Base-by-base conservation (phyloP, 371 early-diverging fungal genomes). In the Zopfochytrium polystomum region DNA sequence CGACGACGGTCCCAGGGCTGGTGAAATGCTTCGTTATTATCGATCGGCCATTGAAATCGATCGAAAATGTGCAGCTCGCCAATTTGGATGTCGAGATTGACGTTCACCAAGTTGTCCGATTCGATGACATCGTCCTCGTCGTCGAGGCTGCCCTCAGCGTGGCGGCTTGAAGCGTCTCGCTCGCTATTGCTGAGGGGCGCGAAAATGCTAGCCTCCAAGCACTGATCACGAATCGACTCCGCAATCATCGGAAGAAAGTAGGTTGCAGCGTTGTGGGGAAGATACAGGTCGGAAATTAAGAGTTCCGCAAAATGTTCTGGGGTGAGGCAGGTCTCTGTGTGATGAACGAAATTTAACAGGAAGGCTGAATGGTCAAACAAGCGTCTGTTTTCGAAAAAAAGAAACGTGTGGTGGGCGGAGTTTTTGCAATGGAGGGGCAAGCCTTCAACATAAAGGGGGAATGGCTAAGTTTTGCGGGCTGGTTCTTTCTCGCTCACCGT, bases 241-340 rank as follows among this genome's bases (percentile, higher is more conserved):
- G 55, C 13, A 13, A 55, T 55, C 7, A 23, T 13, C 20, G 42
- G 18, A 43, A 42, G 42, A 27, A 35, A 55, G 6, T 7, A 5
- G 25, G 55, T 6, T 13, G 42, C 42, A 11, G 43, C 25, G n/a
- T n/a, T n/a, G n/a, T n/a, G n/a, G 29, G 29, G 29, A 42, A 42
- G n/a, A 7, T 55, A 15, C 9, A 55, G 15, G 55, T 55, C 55
- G 22, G 31, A 33, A 27, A 32, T 25, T 11, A 55, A 7, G 44
- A 55, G 4, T 23, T 55, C 55, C 9, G 55, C 55, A 55, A 55
- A 55, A 15, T 34, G 32, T 32, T 43, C 23, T 5, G 55, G 55
- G 18, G 55, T 43, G 20, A 42, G 11, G n/a, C 6, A n/a, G 31
- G n/a, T 6, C 23, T 55, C 55, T 55, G 35, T 33, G n/a, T 11